Conservation (phyloP, 2,329 filamentous ascomycete species). For the Diplodia intermedia region DNA sequence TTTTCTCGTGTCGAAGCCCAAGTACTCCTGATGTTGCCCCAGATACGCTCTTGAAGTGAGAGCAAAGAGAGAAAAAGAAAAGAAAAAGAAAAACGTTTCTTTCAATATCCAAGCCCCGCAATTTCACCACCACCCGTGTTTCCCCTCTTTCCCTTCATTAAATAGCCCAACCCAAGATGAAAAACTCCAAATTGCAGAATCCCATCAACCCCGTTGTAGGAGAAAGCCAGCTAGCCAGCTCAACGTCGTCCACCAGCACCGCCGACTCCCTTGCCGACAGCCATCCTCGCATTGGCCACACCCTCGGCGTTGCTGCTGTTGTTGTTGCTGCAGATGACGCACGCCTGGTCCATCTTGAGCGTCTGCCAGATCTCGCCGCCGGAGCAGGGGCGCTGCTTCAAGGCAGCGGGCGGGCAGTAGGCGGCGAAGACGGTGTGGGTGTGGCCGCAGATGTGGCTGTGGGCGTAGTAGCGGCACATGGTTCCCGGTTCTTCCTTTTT, state of each 20-base stretch:
- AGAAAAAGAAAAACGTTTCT: no score
- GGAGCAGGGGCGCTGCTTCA: slow-evolving; percentile 43
- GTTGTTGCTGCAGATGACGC: slow-evolving; percentile 37
- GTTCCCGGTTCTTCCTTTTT: slow-evolving; percentile 10
- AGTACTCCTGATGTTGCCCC: no score
- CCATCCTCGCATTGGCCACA: slow-evolving; percentile 3
- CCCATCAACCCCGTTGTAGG: no score
- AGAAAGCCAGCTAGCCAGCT: background rate
- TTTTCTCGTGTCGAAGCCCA: no score
- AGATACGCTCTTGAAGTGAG: no score
- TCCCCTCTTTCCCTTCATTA: no score
- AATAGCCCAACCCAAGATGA: no score
- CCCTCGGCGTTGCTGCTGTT: slow-evolving; percentile 5
- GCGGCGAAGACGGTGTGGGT: slow-evolving; percentile 49
- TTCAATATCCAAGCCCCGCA: no score
- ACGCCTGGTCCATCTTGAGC: slow-evolving; percentile 46
- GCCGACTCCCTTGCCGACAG: slow-evolving; percentile 12
- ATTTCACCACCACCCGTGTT: no score
- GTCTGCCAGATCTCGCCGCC: slow-evolving; percentile 46
- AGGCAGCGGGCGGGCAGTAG: slow-evolving; percentile 43
- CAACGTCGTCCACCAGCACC: slow-evolving; percentile 6
- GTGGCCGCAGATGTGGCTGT: slow-evolving; percentile 55
- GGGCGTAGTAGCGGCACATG: slow-evolving; percentile 60
- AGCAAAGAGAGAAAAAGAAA: no score
- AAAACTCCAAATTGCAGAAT: no score